Percentiles rank a stretch among this genome's conserved stretches.
Conservation (phyloP, 495 filamentous ascomycete species). For the Echria macrotheca region DNA sequence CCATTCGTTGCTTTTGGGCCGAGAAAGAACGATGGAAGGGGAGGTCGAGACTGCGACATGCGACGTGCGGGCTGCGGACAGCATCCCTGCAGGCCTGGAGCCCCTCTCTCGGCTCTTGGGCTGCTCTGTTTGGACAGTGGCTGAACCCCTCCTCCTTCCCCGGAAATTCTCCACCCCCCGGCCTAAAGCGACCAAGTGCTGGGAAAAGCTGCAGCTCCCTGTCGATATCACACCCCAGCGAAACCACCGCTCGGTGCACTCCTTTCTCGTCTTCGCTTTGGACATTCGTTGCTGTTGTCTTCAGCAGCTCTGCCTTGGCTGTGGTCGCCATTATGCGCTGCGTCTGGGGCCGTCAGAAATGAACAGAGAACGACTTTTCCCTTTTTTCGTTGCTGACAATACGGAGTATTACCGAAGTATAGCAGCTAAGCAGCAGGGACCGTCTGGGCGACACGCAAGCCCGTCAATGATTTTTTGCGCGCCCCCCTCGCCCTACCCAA, state of each 20-base stretch:
- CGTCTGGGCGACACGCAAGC: background rate
- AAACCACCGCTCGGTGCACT: background rate
- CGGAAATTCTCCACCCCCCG: slow-evolving; percentile 20
- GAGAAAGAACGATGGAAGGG: slow-evolving; percentile 1
- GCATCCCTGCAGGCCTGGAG: slow-evolving; percentile 7
- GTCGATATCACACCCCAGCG: slow-evolving; percentile 14
- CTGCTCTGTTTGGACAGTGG: slow-evolving; percentile 15
- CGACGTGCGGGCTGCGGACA: background rate
- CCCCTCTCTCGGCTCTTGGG: slow-evolving; percentile 5
- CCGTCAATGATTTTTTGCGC: background rate
- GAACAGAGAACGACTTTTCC: no score
- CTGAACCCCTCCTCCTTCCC: slow-evolving; percentile 17
- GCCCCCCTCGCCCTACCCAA: background rate
- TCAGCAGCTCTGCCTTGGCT: no score
- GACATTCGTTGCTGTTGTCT: no score
- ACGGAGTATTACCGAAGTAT: background rate
- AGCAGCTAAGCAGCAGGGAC: background rate
- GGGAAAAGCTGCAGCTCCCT: slow-evolving; percentile 4
- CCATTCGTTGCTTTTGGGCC: slow-evolving; percentile 20
- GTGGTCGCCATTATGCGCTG: no score
- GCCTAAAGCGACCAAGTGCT: slow-evolving; percentile 1
- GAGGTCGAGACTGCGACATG: background rate
- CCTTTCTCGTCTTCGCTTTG: no score
- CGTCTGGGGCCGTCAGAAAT: no score
- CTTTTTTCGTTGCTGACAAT: no score